Conservation (phyloP, 2,329 filamentous ascomycete species). For the Cladosporium sp. region DNA sequence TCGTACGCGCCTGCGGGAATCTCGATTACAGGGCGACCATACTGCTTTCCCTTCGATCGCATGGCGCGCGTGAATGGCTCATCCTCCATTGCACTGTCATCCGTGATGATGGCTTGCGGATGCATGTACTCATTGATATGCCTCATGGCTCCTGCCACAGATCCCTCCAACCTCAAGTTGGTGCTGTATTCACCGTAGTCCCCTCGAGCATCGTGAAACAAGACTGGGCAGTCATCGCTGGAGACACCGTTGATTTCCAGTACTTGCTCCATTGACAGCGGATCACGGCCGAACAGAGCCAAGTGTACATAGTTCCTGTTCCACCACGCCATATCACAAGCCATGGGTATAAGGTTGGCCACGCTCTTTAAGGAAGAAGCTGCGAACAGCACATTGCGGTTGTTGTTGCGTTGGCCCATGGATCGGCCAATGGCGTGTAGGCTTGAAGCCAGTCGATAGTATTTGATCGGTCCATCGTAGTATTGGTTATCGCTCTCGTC, state of each 20-base stretch:
- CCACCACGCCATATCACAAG: constrained; percentile 76
- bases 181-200: constrained; percentile 68
- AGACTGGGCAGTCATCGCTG: constrained; percentile 60
- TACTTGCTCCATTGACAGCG: constrained; percentile 65
- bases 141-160: constrained; percentile 61
- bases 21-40: constrained; percentile 65
- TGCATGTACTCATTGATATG: constrained; percentile 71
- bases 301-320: constrained; percentile 75
- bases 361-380: constrained; percentile 71
- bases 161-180: constrained; percentile 63
- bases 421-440: constrained; percentile 58
- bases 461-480: constrained; percentile 68
- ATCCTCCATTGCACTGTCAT: constrained; percentile 65
- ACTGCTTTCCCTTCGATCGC: constrained; percentile 49
- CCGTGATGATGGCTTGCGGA: constrained; percentile 72
- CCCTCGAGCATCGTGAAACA: constrained; percentile 69
- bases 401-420: constrained; percentile 48
- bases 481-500: constrained; percentile 34
- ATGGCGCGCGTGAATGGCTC: constrained; percentile 61
- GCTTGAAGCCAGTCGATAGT: constrained; percentile 59
- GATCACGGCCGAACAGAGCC: constrained; percentile 68
- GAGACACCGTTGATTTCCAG: constrained; percentile 76
- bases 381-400: constrained; percentile 74
- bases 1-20: constrained; percentile 62
- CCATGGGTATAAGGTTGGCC: constrained; percentile 69